Base-by-base conservation (phyloP, 2,329 filamentous ascomycete species). In the Ascochyta fabae region DNA sequence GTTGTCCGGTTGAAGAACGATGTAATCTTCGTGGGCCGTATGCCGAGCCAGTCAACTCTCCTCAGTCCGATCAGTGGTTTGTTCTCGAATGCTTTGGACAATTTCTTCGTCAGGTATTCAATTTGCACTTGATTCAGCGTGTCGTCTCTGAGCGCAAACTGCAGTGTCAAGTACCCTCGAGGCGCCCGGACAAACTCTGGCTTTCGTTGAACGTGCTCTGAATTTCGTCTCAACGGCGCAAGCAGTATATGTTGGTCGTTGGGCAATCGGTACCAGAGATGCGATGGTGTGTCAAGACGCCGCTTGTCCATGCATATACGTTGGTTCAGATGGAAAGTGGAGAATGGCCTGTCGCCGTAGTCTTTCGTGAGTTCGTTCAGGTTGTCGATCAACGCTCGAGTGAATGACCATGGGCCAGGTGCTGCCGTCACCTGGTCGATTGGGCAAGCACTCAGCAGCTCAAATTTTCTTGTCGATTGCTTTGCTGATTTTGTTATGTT, bases 381-480 rank as follows among this genome's bases (percentile, higher is more conserved):
- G 0, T 67, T 62, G 34, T 72, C 66, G 19, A 76, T 75, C 23
- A 76, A 55, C 2, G 67, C 72, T n/a, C 71, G 60, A 1, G 73
- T 75, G 39, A 75, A 76, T 0, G 71, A 74, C 13, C 67, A 58
- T 2, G 50, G 27, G 5, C 73, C 73, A 0, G 73, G 73, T 2
- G 63, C 47, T 6, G 66, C 61, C 1, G 73, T 76, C 2, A 65
- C 68, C 6, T 59, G 35, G 47, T 75, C 59, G 3, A 66, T 59
- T 2, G 56, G 53, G 41, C 70, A 73, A 0, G 73, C 72, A 40
- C 69, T 70, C 8, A 76, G 54, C 2, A 75, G 49, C 42, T 76
- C 71, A 13, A 75, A 74, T 6, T 68, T 72, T 41, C 67, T 59
- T 4, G 54, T 59, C 8, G 66, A 60, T 10, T 65, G 61, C 33